Percentiles rank a stretch among this genome's conserved stretches.
Conservation (phyloP, 495 filamentous ascomycete genomes). For the Aspergillus haitiensis region DNA sequence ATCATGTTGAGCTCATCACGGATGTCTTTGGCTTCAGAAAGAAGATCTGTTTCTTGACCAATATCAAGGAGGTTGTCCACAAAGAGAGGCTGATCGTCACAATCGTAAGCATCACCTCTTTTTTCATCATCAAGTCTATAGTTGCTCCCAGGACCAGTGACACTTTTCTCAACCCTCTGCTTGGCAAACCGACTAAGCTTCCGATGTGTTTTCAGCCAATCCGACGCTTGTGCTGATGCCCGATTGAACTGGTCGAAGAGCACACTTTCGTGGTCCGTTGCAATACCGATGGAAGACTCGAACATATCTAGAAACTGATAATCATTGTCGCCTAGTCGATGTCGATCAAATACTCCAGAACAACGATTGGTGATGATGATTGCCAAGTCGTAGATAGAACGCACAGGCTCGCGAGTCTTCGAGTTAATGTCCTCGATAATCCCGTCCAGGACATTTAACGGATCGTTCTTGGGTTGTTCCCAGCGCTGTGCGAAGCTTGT, state of each 20-base stretch:
- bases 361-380: conserved; percentile 65
- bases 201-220: conserved; percentile 62
- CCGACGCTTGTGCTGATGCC: conserved; percentile 59
- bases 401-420: conserved; percentile 63
- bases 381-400: conserved; percentile 64
- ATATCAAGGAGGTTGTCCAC: conserved; percentile 68
- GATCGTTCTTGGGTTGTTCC: conserved; percentile 69
- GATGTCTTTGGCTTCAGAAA: conserved; percentile 70
- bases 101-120: conserved; percentile 16
- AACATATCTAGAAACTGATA: conserved; percentile 76
- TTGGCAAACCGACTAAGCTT: conserved; percentile 45
- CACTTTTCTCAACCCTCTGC: conserved; percentile 33
- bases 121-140: conserved; percentile 24
- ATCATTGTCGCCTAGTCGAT: conserved; percentile 60
- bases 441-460: conserved; percentile 62
- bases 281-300: conserved; percentile 63
- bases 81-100: conserved; percentile 49
- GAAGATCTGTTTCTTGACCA: conserved; percentile 62
- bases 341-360: conserved; percentile 64
- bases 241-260: conserved; percentile 65
- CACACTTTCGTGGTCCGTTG: conserved; percentile 61
- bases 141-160: neutral
- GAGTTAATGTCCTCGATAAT: conserved; percentile 70
- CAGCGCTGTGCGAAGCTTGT: conserved; percentile 69
- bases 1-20: conserved; percentile 75